Base-by-base conservation (phyloP, 257 asterid genomes). In the Lantana camara region DNA sequence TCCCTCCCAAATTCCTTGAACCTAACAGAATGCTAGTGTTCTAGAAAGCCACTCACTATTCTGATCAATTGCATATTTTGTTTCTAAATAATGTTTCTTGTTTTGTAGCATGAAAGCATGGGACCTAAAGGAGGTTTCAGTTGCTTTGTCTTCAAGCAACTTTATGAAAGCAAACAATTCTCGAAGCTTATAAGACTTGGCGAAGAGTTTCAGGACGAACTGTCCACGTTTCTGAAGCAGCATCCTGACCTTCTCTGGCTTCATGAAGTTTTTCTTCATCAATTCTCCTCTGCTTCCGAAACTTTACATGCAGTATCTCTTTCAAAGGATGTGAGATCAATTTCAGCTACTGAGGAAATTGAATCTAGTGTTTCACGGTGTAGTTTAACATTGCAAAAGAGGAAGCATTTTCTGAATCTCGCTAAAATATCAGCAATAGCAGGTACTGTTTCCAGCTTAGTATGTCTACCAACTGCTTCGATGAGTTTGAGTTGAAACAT, bases 91-190 rank as follows among this genome's bases (percentile, higher is more conserved):
- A 10, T 23, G 13, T 32, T 5, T 77, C 67, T 42, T 63, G 24
- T 65, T 77, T 59, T 82, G 80, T 78, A 92, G 98, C 94, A 73
- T 27, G 94, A 85, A 61, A 87, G 95, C 77, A 74, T 83, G 88
- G 97, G 97, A 49, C 95, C 97, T 21, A 92, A 75, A 73, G 94
- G 97, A 69, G 97, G 98, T 69, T 92, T 92, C 69, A 75, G 95
- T 83, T 80, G 80, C 77, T 92, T 85, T 70, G 98, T 92, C 69
- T 92, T 89, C 80, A 61, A 87, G 64, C 89, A 83, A 77, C 81
- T 89, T 57, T 84, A 82, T 62, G 91, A 78, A 37, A 82, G 67
- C 73, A 84, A 74, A 72, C 95, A 92, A 54, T 82, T 79, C 44
- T 77, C 90, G 2, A 89, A 82, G 81, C 96, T 92, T 63, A 74